Base-by-base conservation (phyloP, 345 rosid genomes). In the Populus pruinosa region DNA sequence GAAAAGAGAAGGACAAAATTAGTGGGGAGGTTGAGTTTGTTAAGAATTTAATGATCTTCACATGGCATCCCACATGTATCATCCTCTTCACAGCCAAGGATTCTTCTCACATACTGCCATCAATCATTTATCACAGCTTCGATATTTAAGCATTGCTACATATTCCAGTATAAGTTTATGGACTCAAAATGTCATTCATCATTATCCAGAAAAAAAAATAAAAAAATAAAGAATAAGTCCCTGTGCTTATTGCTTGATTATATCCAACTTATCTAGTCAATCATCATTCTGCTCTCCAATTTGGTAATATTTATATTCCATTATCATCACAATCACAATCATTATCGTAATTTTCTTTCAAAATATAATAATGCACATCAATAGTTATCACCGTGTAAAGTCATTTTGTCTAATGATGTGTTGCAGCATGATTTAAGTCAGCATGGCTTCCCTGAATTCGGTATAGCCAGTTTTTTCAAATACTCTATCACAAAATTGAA, bases 51-150 rank as follows among this genome's bases (percentile, higher is more conserved):
- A 80, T 79, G 83, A 72, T 35, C 85, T 74, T 77, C 87, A 85
- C 88, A 85, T 84, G 92, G 82, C 81, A 74, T 38, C 77, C 81
- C 88, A 86, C 90, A 86, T 89, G 92, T 87, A 79, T 55, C 61
- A 14, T 61, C 38, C 25, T 72, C 44, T 59, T 13, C 50, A 64
- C 50, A 4, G 44, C 77, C 61, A 56, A 29, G 69, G 38, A 67
- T 67, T 67, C 59, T 38, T 35, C 2, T 55, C 63, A 56, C 25
- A 41, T 31, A 18, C 13, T 56, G 25, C 67, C 33, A 13, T 67
- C 78, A 73, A 81, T 79, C 76, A 81, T 82, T 78, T 33, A 63
- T 39, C 76, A 64, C 50, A 56, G 25, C 61, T 9, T 55, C 61
- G 21, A 21, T 55, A 55, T 53, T 53, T 2, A 53, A 53, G 59